phyloP scores from a whole-genome alignment of 495 filamentous ascomycete species.

The Bacidia gigantensis region DNA sequence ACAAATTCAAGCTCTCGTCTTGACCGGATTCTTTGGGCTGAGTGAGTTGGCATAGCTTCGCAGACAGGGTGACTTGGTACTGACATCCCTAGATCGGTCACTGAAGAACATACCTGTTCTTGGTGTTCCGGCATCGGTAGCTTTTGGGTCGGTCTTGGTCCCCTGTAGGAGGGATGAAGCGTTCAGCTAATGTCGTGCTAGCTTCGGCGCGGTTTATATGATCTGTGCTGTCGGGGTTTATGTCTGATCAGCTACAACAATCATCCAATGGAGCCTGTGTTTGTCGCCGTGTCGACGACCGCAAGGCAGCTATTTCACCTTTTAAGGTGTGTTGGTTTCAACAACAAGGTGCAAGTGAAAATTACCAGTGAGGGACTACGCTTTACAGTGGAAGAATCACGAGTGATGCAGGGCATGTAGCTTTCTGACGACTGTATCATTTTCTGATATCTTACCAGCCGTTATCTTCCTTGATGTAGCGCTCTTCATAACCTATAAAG shows the following conservation, averaged over 20 bases:
- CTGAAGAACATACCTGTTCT: constrained; percentile 60
- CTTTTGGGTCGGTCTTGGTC: constrained; percentile 57
- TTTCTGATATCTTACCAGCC: constrained; percentile 29
- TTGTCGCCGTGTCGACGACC: constrained; percentile 74
- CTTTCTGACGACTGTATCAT: not conserved
- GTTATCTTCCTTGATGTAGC: constrained; percentile 71
- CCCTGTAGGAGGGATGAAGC: not conserved
- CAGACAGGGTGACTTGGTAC: not conserved
- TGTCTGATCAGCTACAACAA: constrained; percentile 45
- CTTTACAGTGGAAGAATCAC: constrained; percentile 72
- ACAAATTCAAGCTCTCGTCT: constrained; percentile 36
- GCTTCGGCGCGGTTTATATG: constrained; percentile 92
- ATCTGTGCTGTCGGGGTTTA: constrained; percentile 98
- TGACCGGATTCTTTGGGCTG: constrained; percentile 64
- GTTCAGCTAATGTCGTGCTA: constrained; percentile 25
- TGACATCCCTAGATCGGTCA: constrained; percentile 57
- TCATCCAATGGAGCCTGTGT: constrained; percentile 29
- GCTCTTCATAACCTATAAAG: constrained; percentile 75
- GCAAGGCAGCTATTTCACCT: constrained; percentile 80
- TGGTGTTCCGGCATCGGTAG: constrained; percentile 74
- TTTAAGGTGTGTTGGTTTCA: constrained; percentile 75
- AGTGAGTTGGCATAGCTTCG: constrained; percentile 41
- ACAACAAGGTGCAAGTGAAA: constrained; percentile 66
- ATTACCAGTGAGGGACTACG: constrained; percentile 70
- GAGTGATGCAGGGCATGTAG: constrained; percentile 66